These are phyloP conservation scores for Flaveria sonorensis DNA, from an alignment of 129 eudicot genomes.

Conservation along the genomic window DNA sequence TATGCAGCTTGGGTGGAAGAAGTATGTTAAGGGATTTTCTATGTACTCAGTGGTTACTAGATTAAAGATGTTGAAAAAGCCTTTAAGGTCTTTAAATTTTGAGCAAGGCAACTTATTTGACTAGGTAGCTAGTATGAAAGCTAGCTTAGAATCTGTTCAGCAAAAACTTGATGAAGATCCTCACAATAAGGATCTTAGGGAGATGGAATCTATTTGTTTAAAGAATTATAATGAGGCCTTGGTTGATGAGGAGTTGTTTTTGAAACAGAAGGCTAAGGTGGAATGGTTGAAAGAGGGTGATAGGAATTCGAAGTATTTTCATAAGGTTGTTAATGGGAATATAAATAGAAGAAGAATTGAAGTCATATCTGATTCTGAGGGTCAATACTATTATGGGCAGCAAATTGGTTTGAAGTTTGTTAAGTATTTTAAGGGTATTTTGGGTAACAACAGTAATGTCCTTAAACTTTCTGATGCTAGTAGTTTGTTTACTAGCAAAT, in stretches of 20 bases:
- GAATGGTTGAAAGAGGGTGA: background rate
- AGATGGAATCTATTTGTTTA: background rate
- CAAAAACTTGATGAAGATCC: background rate
- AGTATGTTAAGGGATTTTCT: rapidly evolving
- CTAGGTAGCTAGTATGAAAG: rapidly evolving
- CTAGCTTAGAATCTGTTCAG: too few relatives aligned
- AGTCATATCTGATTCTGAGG: rapidly evolving
- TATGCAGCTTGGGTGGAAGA: background rate
- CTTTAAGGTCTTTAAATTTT: background rate
- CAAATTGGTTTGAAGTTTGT: background rate
- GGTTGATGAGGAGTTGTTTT: background rate
- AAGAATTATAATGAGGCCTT: background rate
- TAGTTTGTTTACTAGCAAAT: background rate
- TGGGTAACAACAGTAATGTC: background rate
- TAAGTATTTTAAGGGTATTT: background rate
- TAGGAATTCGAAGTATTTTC: background rate
- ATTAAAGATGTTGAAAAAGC: background rate
- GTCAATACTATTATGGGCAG: background rate
- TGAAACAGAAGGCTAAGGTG: background rate
- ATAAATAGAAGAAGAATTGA: background rate
- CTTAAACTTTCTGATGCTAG: rapidly evolving
- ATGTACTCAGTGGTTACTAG: background rate
- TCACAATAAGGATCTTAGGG: rapidly evolving
- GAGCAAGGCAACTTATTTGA: background rate
- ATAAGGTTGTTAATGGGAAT: background rate